Evolutionary conservation across 768 basidiomycete species (phyloP).

Genomic region (Suillus clintonianus): DNA sequence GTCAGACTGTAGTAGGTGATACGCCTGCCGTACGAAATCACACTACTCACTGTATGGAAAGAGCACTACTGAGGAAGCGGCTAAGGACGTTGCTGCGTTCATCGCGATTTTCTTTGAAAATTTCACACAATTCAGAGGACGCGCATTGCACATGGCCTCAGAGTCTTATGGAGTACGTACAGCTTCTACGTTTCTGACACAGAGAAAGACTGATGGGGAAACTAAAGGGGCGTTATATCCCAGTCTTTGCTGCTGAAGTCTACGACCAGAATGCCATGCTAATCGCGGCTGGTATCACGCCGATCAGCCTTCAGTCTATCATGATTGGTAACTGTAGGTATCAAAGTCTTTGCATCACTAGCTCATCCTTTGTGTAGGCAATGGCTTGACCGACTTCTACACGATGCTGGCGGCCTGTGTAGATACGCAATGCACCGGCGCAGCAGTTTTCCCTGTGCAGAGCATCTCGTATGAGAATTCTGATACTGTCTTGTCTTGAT

Average conservation of each 20-base stretch:
- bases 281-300: slow-evolving; percentile 45
- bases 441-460: slow-evolving; percentile 47
- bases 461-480: slow-evolving; percentile 41
- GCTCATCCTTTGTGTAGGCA: slow-evolving; percentile 31
- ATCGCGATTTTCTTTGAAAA: slow-evolving; percentile 74
- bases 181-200: neutral
- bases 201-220: neutral
- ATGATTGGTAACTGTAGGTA: slow-evolving; percentile 45
- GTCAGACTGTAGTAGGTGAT: slow-evolving; percentile 38
- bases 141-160: slow-evolving; percentile 61
- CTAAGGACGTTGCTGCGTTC: slow-evolving; percentile 70
- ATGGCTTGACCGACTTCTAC: slow-evolving; percentile 44
- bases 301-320: slow-evolving; percentile 49
- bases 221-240: slow-evolving; percentile 50
- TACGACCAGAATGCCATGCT: slow-evolving; percentile 49
- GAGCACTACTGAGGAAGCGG: slow-evolving; percentile 68
- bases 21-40: slow-evolving; percentile 4
- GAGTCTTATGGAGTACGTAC: slow-evolving; percentile 53
- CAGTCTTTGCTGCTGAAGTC: slow-evolving; percentile 48
- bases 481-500: slow-evolving; percentile 1
- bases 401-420: slow-evolving; percentile 43
- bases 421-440: slow-evolving; percentile 57
- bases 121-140: slow-evolving; percentile 69
- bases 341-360: neutral
- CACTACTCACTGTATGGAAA: slow-evolving; percentile 18